These are phyloP conservation scores for Pyrus hybrid DNA, from an alignment of 331 rosid species.

Conservation along the genomic window DNA sequence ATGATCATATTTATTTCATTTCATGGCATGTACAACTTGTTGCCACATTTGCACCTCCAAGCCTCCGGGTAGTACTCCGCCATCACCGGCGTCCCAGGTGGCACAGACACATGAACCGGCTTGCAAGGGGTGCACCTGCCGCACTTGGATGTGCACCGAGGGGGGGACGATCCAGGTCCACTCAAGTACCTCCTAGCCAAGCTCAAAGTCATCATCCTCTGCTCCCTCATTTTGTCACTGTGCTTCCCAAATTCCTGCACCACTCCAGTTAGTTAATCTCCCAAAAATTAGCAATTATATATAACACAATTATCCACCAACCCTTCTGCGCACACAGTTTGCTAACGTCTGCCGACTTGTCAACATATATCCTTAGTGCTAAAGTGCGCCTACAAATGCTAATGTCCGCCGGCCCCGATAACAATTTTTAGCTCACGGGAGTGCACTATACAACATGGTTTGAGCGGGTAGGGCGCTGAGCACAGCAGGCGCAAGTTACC, in stretches of 20 bases:
- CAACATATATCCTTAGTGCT: neutral
- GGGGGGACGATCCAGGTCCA: constrained; percentile 78
- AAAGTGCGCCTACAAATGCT: constrained; percentile 1
- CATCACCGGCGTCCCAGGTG: constrained; percentile 76
- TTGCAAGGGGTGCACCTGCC: constrained; percentile 67
- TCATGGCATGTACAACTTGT: constrained; percentile 85
- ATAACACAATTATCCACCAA: neutral
- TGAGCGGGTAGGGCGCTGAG: constrained; percentile 15
- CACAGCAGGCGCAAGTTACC: constrained; percentile 28
- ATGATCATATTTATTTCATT: neutral
- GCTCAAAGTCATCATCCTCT: neutral
- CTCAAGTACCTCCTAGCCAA: constrained; percentile 41
- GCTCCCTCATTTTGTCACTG: neutral
- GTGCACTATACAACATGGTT: neutral
- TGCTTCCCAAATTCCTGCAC: neutral
- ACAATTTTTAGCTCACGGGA: constrained; percentile 11
- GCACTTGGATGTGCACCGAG: constrained; percentile 66
- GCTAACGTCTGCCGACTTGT: neutral
- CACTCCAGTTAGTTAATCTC: neutral
- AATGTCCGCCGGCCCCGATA: neutral
- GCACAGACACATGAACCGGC: constrained; percentile 81
- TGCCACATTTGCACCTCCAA: constrained; percentile 97
- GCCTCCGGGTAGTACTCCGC: constrained; percentile 89
- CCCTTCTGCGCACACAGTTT: neutral
- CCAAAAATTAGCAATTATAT: neutral